Evolutionary conservation across 169 alveolate species (phyloP).

Genomic region (Neospora caninum): DNA sequence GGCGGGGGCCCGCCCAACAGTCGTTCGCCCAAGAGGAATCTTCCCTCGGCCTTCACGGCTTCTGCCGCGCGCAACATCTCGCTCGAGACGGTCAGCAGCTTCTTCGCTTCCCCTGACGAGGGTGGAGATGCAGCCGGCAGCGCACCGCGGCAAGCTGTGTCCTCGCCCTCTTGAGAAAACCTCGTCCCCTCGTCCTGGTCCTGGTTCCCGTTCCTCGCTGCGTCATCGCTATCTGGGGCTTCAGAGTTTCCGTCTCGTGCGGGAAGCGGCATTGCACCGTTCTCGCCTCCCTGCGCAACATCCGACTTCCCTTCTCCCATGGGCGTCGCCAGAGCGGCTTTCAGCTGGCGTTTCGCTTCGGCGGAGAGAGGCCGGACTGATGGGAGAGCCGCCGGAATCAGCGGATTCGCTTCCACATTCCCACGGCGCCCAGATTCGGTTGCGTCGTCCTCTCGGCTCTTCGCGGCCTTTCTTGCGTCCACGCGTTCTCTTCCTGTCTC

Average conservation of each 20-base stretch:
- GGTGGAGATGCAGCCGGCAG: too few species aligned
- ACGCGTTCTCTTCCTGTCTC: background rate
- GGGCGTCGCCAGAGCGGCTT: background rate
- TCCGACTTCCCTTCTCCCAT: background rate
- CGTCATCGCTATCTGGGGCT: too few species aligned
- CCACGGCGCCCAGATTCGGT: too few species aligned
- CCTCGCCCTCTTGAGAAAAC: too few species aligned
- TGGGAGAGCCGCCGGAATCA: background rate
- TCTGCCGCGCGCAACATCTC: background rate
- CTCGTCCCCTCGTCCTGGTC: too few species aligned
- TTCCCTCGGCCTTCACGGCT: background rate
- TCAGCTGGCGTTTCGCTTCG: background rate
- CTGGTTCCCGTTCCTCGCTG: too few species aligned
- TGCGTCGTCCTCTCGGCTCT: background rate
- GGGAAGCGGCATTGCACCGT: too few species aligned
- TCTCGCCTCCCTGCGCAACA: background rate
- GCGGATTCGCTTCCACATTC: background rate
- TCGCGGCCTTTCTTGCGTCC: background rate
- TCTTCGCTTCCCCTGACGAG: background rate
- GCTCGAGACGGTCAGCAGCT: background rate
- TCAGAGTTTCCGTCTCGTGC: too few species aligned
- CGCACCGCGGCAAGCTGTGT: too few species aligned
- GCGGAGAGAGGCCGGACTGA: background rate
- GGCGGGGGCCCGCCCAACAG: slow-evolving; percentile 17
- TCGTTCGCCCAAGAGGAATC: slow-evolving; percentile 4